phyloP scores from a whole-genome alignment of 495 filamentous ascomycete species.

The Penicillium cataractarum region DNA sequence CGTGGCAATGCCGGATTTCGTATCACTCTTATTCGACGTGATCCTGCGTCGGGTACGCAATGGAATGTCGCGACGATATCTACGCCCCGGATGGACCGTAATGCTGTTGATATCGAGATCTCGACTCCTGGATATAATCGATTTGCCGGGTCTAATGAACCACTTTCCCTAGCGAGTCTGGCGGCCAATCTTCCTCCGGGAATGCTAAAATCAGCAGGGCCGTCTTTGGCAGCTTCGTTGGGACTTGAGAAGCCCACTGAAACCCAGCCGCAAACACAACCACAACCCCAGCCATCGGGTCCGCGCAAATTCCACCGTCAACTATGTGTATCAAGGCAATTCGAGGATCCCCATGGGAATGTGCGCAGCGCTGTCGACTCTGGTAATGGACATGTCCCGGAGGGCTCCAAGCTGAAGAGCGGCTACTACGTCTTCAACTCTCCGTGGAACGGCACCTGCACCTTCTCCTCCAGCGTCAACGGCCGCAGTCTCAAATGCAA shows the following conservation, averaged over 20 bases:
- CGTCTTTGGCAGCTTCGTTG: conserved; percentile 24
- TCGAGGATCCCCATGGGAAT: conserved; percentile 15
- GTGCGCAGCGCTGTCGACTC: conserved; percentile 11
- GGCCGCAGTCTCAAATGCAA: conserved; percentile 79
- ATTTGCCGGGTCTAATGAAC: conserved; percentile 50
- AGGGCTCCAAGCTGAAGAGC: conserved; percentile 44
- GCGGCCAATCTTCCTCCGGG: conserved; percentile 37
- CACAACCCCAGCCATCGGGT: conserved; percentile 19
- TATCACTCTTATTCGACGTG: conserved; percentile 88
- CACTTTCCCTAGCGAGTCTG: conserved; percentile 35
- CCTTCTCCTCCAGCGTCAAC: conserved; percentile 74
- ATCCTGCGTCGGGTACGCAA: conserved; percentile 76
- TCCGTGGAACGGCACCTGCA: conserved; percentile 86
- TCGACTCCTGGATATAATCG: conserved; percentile 65
- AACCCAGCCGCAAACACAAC: not conserved
- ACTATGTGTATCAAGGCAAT: conserved; percentile 41
- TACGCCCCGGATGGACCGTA: conserved; percentile 39
- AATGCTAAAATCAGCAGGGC: conserved; percentile 20
- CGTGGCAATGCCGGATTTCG: conserved; percentile 47
- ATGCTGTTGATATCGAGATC: conserved; percentile 61
- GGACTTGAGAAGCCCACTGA: conserved; percentile 16
- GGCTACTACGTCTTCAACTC: conserved; percentile 66
- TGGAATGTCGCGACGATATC: conserved; percentile 86
- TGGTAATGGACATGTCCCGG: conserved; percentile 10
- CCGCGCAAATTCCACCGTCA: conserved; percentile 46